Percentiles rank a stretch among this genome's conserved stretches.
Evolutionary conservation across 1,139 yeast species (phyloP).

Genomic region (Lodderomyces oxycetoniae): DNA sequence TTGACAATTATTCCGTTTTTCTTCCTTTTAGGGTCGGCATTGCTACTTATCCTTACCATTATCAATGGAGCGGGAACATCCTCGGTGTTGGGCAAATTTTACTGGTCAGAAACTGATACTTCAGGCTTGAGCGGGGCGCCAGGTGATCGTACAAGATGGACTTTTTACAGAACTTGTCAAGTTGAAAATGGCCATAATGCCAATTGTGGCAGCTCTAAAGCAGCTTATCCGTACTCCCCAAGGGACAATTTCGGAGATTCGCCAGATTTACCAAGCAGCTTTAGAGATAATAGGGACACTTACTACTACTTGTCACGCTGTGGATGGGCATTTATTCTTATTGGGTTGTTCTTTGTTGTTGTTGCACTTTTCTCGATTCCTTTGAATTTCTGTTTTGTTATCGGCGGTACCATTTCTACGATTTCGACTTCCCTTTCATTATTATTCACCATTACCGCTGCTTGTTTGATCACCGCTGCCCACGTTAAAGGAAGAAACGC

Average conservation of each 20-base stretch:
- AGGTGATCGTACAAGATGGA: slow-evolving; percentile 50
- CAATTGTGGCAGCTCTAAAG: slow-evolving; percentile 42
- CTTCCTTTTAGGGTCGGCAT: slow-evolving; percentile 37
- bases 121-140: slow-evolving; percentile 39
- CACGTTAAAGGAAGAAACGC: slow-evolving; percentile 57
- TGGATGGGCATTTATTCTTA: slow-evolving; percentile 63
- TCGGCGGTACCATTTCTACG: slow-evolving; percentile 24
- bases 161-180: slow-evolving; percentile 62
- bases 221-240: slow-evolving; percentile 71
- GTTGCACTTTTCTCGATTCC: slow-evolving; percentile 34
- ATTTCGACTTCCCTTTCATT: slow-evolving; percentile 37
- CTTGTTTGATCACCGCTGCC: slow-evolving; percentile 61
- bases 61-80: slow-evolving; percentile 56
- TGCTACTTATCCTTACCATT: slow-evolving; percentile 57
- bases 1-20: slow-evolving; percentile 24
- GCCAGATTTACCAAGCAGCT: slow-evolving; percentile 43
- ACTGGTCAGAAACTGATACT: slow-evolving; percentile 71
- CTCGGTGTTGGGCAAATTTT: slow-evolving; percentile 50
- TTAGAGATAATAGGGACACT: slow-evolving; percentile 40
- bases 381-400: slow-evolving; percentile 14
- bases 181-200: slow-evolving; percentile 29
- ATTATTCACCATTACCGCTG: slow-evolving; percentile 51
- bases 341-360: slow-evolving; percentile 54
- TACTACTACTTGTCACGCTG: slow-evolving; percentile 63
- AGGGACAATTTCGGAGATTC: slow-evolving; percentile 46